phyloP scores from a whole-genome alignment of 192 early-diverging fungal genomes.

The Podila minutissima region DNA sequence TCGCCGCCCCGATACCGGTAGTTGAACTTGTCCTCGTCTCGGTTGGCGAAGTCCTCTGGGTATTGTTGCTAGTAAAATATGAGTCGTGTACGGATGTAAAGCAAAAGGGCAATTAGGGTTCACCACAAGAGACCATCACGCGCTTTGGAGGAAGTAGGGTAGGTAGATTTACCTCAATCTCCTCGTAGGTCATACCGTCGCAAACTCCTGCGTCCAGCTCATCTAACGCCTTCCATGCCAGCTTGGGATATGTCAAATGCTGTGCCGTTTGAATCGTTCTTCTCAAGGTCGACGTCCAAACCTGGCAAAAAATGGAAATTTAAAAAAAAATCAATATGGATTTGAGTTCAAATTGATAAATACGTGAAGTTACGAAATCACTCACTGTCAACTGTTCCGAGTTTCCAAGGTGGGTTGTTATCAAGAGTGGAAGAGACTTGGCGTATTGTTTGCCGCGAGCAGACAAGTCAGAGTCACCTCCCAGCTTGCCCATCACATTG shows the following conservation, averaged over 20 bases:
- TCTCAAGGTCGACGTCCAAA: conserved; percentile 98
- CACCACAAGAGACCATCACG: too few species aligned
- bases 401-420: conserved; percentile 79
- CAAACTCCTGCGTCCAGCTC: conserved; percentile 97
- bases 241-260: conserved; percentile 83
- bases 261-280: conserved; percentile 92
- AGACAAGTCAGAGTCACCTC: conserved; percentile 93
- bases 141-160: too few species aligned
- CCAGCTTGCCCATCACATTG: conserved; percentile 93
- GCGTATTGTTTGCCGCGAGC: conserved; percentile 91
- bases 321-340: neutral
- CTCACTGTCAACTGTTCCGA: conserved; percentile 71
- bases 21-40: conserved; percentile 97
- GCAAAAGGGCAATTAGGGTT: too few species aligned
- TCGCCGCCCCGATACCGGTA: conserved; percentile 87
- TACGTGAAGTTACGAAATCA: neutral
- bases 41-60: conserved; percentile 93
- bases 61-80: conserved; percentile 65
- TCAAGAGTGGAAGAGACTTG: conserved; percentile 80
- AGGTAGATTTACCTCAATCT: conserved; percentile 75
- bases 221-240: conserved; percentile 98
- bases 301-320: conserved; percentile 14
- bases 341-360: neutral
- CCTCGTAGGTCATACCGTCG: conserved; percentile 99
- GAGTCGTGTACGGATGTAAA: neutral